Percentiles rank a stretch among this genome's conserved stretches.
Evolutionary conservation across 129 eudicot genomes (phyloP).

Genomic region (Solidago caesia): DNA sequence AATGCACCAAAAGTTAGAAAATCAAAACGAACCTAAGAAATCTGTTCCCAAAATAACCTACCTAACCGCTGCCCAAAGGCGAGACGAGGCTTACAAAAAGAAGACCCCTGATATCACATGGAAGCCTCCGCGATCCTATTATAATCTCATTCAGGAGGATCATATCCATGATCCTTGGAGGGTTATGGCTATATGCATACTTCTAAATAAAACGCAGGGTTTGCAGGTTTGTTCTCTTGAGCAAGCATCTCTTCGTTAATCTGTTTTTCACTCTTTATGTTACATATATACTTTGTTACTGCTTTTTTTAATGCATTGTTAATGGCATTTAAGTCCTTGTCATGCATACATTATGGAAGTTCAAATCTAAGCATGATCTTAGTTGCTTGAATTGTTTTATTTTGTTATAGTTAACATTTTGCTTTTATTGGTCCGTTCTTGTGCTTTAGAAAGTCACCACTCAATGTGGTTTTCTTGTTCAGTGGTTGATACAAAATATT

Average conservation of each 20-base stretch:
- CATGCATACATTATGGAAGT: too few relatives aligned
- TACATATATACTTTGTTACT: neutral
- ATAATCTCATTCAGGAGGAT: constrained; percentile 77
- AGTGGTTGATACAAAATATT: too few relatives aligned
- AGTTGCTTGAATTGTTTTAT: too few relatives aligned
- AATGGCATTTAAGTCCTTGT: too few relatives aligned
- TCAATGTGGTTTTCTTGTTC: too few relatives aligned
- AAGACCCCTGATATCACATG: constrained; percentile 58
- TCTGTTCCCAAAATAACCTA: neutral
- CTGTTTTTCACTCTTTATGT: too few relatives aligned
- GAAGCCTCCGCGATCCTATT: constrained; percentile 70
- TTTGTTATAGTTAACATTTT: too few relatives aligned
- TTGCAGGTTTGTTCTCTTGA: constrained; percentile 44
- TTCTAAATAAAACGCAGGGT: constrained; percentile 68
- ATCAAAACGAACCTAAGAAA: neutral
- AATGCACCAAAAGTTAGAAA: too few relatives aligned
- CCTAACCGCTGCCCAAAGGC: constrained; percentile 47
- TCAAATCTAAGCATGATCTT: too few relatives aligned
- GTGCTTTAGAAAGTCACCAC: too few relatives aligned
- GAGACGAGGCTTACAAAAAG: constrained; percentile 59
- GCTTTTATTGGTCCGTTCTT: too few relatives aligned
- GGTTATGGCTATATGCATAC: constrained; percentile 73
- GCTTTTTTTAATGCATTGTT: neutral
- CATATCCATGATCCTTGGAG: constrained; percentile 89
- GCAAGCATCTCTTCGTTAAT: too few relatives aligned